Evolutionary conservation across 1,284 basidiomycete species (phyloP).

Genomic region (Takashimella koratensis): DNA sequence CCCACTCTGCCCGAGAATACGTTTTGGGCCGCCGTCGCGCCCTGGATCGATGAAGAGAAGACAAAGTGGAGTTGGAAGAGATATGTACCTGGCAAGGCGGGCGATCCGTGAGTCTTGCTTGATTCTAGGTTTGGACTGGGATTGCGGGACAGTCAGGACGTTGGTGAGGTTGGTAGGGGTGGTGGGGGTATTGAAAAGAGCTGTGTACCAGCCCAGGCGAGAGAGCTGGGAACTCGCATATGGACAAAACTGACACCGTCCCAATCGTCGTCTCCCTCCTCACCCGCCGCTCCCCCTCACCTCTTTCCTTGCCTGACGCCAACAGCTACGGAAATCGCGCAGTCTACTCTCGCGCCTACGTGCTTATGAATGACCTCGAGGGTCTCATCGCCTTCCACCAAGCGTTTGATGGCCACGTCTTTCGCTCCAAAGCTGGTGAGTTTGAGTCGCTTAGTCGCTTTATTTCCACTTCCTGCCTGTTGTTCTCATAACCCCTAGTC

Average conservation of each 20-base stretch:
- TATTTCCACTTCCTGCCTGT: conserved; percentile 5
- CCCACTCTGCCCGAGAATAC: conserved; percentile 86
- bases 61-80: conserved; percentile 58
- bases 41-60: conserved; percentile 76
- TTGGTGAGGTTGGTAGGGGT: no score
- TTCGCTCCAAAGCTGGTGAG: conserved; percentile 84
- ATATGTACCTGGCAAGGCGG: conserved; percentile 65
- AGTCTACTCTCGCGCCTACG: conserved; percentile 82
- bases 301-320: not conserved
- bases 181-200: no score
- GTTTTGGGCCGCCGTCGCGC: conserved; percentile 86
- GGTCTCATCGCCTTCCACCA: conserved; percentile 70
- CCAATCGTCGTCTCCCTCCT: not conserved
- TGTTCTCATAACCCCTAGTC: conserved; percentile 5
- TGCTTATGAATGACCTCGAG: conserved; percentile 76
- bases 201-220: no score
- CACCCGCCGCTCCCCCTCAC: not conserved
- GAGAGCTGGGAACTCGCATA: no score
- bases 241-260: conserved; percentile 53
- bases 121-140: not conserved
- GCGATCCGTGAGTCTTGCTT: conserved; percentile 59
- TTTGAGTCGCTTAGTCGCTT: conserved; percentile 2
- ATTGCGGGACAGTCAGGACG: not conserved
- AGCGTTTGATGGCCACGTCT: conserved; percentile 87
- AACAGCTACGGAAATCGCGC: conserved; percentile 66